Evolutionary conservation across 345 rosid species (phyloP).

Genomic region (Acer yangbiense): DNA sequence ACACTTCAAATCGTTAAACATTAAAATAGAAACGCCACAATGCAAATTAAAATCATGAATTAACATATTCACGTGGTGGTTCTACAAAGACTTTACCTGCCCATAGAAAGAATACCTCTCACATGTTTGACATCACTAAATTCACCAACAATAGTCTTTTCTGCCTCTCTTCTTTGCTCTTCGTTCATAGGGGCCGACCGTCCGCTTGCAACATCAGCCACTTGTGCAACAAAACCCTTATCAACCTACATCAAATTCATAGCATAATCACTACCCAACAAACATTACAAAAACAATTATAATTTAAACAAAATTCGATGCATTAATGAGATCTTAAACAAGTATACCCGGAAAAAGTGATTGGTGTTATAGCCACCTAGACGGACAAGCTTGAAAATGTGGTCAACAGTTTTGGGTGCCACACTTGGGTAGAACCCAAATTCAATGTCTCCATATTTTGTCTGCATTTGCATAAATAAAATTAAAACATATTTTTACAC

Average conservation of each 20-base stretch:
- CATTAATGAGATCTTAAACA: not conserved
- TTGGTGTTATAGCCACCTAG: slow-evolving; percentile 90
- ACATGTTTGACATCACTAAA: slow-evolving; percentile 92
- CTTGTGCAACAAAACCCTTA: slow-evolving; percentile 96
- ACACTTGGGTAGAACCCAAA: slow-evolving; percentile 85
- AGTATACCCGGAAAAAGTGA: slow-evolving; percentile 86
- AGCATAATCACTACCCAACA: not conserved
- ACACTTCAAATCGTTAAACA: not conserved
- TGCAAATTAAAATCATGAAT: not conserved
- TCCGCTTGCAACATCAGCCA: slow-evolving; percentile 82
- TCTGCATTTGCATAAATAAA: slow-evolving; percentile 43
- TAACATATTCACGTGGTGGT: not conserved
- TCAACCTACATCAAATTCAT: slow-evolving; percentile 58
- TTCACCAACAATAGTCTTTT: slow-evolving; percentile 79
- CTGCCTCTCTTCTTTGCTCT: slow-evolving; percentile 69
- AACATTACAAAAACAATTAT: not conserved
- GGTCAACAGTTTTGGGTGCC: slow-evolving; percentile 92
- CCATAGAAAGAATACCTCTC: slow-evolving; percentile 89
- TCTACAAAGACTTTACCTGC: slow-evolving; percentile 45
- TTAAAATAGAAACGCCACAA: not conserved
- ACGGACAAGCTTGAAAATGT: slow-evolving; percentile 92
- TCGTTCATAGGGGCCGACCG: slow-evolving; percentile 91
- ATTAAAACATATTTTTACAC: not conserved
- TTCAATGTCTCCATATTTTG: slow-evolving; percentile 83
- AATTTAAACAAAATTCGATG: not conserved